Evolutionary conservation across 225 moss, liverwort and hornwort genomes (phyloP).

Genomic region (Rhytidiadelphus loreus): DNA sequence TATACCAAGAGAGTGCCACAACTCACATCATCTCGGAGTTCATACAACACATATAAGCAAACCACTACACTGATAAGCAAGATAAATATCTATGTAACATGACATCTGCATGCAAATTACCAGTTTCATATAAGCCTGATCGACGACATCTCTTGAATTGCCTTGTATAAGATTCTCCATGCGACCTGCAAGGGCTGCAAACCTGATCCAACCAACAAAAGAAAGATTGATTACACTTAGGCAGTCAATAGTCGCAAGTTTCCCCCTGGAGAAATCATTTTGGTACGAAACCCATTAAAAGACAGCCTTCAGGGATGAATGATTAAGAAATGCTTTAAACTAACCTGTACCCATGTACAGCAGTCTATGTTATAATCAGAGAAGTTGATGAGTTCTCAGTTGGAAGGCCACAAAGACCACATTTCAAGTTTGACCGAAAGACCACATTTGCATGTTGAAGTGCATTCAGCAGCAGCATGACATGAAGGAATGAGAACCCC

Average conservation of each 20-base stretch:
- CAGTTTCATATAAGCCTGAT: slow-evolving; percentile 88
- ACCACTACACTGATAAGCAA: neutral
- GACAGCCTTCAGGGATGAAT: neutral
- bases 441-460: neutral
- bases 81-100: neutral
- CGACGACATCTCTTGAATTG: slow-evolving; percentile 90
- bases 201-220: slow-evolving; percentile 34
- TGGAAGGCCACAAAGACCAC: neutral
- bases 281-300: neutral
- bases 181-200: slow-evolving; percentile 81
- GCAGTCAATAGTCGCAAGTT: neutral
- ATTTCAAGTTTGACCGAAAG: neutral
- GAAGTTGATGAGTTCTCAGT: neutral
- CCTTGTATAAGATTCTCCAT: slow-evolving; percentile 98
- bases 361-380: neutral
- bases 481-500: neutral
- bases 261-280: neutral
- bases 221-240: neutral
- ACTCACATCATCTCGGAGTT: neutral
- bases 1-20: neutral
- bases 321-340: neutral
- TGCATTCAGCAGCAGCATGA: neutral
- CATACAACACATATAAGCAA: neutral
- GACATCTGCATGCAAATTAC: slow-evolving; percentile 20
- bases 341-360: neutral